phyloP scores from a whole-genome alignment of 257 asterid genomes.

The Nicotiana knightiana region DNA sequence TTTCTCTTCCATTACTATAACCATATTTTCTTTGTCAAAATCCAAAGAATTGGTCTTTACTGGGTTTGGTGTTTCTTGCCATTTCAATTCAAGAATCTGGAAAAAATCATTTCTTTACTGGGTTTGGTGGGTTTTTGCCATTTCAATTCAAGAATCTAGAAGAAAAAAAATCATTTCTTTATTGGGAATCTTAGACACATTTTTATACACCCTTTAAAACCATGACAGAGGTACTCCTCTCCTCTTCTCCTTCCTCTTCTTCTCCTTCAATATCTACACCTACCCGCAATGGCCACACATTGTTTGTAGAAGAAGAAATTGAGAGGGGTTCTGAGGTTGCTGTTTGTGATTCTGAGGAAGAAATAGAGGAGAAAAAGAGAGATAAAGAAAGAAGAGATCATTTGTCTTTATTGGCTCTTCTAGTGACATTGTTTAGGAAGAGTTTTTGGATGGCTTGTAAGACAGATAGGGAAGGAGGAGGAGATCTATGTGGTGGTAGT shows the following conservation, averaged over 20 bases:
- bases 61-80: background rate
- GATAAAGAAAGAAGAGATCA: slow-evolving; percentile 62
- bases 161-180: slow-evolving; percentile 16
- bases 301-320: slow-evolving; percentile 34
- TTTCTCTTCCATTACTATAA: too few relatives aligned
- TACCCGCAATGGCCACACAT: slow-evolving; percentile 51
- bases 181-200: slow-evolving; percentile 6
- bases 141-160: slow-evolving; percentile 25
- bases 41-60: slow-evolving; percentile 21
- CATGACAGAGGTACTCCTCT: slow-evolving; percentile 97
- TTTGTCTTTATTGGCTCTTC: slow-evolving; percentile 70
- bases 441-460: slow-evolving; percentile 77
- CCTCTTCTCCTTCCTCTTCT: slow-evolving; percentile 76
- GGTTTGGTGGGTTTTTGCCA: background rate
- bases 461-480: slow-evolving; percentile 44
- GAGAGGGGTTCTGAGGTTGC: background rate
- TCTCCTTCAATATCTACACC: slow-evolving; percentile 65
- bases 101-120: slow-evolving; percentile 14
- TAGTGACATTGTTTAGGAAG: slow-evolving; percentile 77
- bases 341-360: slow-evolving; percentile 17
- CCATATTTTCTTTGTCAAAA: background rate
- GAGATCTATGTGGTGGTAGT: slow-evolving; percentile 23
- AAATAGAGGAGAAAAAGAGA: slow-evolving; percentile 39
- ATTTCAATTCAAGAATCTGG: background rate
- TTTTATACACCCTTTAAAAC: slow-evolving; percentile 9